Base-by-base conservation (phyloP, 2,329 filamentous ascomycete genomes). In the Calonectria henricotiae region DNA sequence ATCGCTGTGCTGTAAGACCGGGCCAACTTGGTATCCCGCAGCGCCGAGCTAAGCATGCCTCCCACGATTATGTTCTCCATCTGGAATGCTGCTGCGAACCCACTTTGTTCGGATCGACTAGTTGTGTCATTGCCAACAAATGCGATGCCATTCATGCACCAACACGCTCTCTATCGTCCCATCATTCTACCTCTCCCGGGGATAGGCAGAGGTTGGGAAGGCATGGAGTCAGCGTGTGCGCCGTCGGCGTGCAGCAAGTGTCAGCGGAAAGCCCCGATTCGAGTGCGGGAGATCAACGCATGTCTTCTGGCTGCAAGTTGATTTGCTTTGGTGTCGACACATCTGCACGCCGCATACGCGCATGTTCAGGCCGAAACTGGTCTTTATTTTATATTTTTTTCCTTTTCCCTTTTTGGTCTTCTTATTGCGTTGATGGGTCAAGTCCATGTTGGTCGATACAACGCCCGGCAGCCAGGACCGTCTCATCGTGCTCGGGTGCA, bases 281-380 rank as follows among this genome's bases (percentile, higher is more conserved):
- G 73, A 70, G 55, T 70, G 60, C 74, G 71, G 74, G 68, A 74
- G 73, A 77, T 77, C 76, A 76, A 74, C 68, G 65, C 61, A 68
- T 49, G 55, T 47, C 65, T 67, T 41, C 61, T n/a, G 68, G 65
- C 67, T 62, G 70, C 64, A 54, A 65, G 47, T 71, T 76, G 71
- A 72, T 77, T 77, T 69, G 68, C 62, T 65, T 75, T 70, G 72
- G 63, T 49, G 64, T 66, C 70, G 66, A 68, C 55, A 62, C 70
- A 73, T 75, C 69, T 71, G 75, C 75, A 76, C 61, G 71, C 67
- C 72, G 73, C 64, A 46, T 62, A 60, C 73, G 54, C 60, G 69
- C 66, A 72, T 67, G 71, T 58, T 69, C 62, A 74, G 23, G 68
- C 65, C 70, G 67, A 71, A 73, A 67, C 68, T 65, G n/a, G 15